Base-by-base conservation (phyloP, 1,139 yeast genomes). In the Eremothecium coryli region DNA sequence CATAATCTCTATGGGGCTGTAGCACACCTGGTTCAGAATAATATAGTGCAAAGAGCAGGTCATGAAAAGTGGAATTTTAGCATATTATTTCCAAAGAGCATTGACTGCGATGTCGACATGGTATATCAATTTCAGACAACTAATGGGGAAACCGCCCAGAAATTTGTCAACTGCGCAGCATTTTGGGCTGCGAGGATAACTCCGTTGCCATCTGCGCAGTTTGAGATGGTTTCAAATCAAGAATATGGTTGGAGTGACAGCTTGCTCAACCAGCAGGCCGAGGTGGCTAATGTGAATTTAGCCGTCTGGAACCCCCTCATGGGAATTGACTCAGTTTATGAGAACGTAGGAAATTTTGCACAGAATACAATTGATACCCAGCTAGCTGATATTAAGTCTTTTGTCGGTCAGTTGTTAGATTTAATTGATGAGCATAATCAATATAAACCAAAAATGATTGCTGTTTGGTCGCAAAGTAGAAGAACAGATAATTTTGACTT, bases 111-210 rank as follows among this genome's bases (percentile, higher is more conserved):
- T 5, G 58, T 61, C 42, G 45, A 53, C 26, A 29, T 33, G 1
- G 34, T 39, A 4, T 31, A 51, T 7, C 49, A 48, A 23, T 51
- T 52, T 15, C 48, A 46, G 35, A 66, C 93, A 0, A 84, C 85
- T 13, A 76, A 85, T 11, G 57, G 62, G 29, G 82, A 76, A 45
- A 71, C 74, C 42, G 93, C 95, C 1, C 63, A 67, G 32, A 84
- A 76, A 50, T 84, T 75, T 54, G 73, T 82, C 22, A 73, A 79
- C 46, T 71, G 90, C 2, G 78, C 93, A 59, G 85, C 85, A 58
- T 85, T 82, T 56, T 85, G 95, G 95, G 85, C 94, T 2, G 81
- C 93, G 2, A 70, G 90, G 45, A 73, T 80, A 23, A 79, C 93
- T 10, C 80, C 86, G 11, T 77, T 82, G 20, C 95, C 95, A 1